A percentile compares a stretch with the other conserved stretches of the same genome.
Evolutionary conservation across 2,329 filamentous ascomycete genomes (phyloP).

Genomic region (Alternaria sp.): DNA sequence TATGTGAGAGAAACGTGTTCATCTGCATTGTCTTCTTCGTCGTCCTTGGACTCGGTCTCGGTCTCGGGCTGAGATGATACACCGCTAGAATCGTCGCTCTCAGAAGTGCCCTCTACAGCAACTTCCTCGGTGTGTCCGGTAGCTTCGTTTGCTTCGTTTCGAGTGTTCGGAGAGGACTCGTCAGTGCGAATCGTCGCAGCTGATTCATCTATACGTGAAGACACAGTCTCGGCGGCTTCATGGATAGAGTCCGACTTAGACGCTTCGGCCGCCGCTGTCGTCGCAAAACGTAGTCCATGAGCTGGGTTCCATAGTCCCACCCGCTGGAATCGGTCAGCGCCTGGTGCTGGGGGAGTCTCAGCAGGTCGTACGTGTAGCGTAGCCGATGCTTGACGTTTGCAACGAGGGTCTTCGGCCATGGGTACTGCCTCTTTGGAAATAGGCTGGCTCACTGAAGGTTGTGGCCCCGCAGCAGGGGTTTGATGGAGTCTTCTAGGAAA

Average conservation of each 20-base stretch:
- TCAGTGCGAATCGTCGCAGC: not conserved
- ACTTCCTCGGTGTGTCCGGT: not conserved
- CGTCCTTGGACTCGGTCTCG: slow-evolving; percentile 6
- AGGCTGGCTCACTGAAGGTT: not conserved
- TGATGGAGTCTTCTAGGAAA: slow-evolving; percentile 4
- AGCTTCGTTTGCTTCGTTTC: not conserved
- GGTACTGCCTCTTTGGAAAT: not conserved
- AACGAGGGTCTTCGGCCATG: not conserved
- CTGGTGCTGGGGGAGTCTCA: not conserved
- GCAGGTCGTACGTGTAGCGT: slow-evolving; percentile 6
- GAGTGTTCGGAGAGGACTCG: not conserved
- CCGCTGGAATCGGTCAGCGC: slow-evolving; percentile 3
- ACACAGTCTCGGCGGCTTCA: not conserved
- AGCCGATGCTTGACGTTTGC: slow-evolving; percentile 2
- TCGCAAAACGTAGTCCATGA: slow-evolving; percentile 21
- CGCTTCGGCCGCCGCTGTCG: slow-evolving; percentile 4
- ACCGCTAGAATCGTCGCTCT: not conserved
- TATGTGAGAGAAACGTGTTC: slow-evolving; percentile 37
- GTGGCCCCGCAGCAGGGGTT: not conserved
- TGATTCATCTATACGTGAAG: not conserved
- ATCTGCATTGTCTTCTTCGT: slow-evolving; percentile 24
- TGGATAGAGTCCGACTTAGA: not conserved
- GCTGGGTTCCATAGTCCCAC: slow-evolving; percentile 14
- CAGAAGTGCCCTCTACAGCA: not conserved
- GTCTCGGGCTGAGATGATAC: slow-evolving; percentile 1